Base-by-base conservation (phyloP, 2,329 filamentous ascomycete genomes). In the Fusarium cicatricum region DNA sequence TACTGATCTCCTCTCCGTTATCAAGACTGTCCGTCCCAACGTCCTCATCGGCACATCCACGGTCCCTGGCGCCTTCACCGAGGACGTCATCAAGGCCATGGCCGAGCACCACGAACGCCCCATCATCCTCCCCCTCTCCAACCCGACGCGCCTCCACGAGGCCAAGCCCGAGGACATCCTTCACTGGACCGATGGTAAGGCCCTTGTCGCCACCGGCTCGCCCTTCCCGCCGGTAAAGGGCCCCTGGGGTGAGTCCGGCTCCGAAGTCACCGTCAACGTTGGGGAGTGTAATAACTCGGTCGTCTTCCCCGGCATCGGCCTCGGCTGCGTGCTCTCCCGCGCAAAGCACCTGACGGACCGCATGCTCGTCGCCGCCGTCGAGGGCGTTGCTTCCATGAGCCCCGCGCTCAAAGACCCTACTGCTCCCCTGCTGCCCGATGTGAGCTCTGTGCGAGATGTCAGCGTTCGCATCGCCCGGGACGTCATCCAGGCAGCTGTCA, bases 221-320 rank as follows among this genome's bases (percentile, higher is more conserved):
- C 92, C 92, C 0, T 96, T 96, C 71, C 81, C 84, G 2, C 88
- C 92, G 0, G 90, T 95, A 12, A 83, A 83, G 44, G 83, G 82
- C 0, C 78, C 82, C 2, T 85, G 83, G 80, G 81, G 79, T 2
- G n/a, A 69, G 0, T 71, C 77, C 10, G 82, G 80, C 0, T 46
- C 68, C 1, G 79, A 82, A 8, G 55, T 80, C 2, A 72, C 74
- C 58, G 77, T 82, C 53, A 74, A 80, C 23, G 70, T 83, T 69
- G 91, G 91, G 19, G 92, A 96, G 74, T 96, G 92, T 77, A 96
- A 96, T 77, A 96, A 96, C 75, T 90, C 87, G 1, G 90, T 90
- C 29, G 89, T 89, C 14, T 96, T 96, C 73, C 92, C 92, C 0
- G 91, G 91, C 0, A 94, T 96, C 54, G 92, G 91, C 0, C 86